Base-by-base conservation (phyloP, 495 filamentous ascomycete species). In the Aspergillus homomorphus region DNA sequence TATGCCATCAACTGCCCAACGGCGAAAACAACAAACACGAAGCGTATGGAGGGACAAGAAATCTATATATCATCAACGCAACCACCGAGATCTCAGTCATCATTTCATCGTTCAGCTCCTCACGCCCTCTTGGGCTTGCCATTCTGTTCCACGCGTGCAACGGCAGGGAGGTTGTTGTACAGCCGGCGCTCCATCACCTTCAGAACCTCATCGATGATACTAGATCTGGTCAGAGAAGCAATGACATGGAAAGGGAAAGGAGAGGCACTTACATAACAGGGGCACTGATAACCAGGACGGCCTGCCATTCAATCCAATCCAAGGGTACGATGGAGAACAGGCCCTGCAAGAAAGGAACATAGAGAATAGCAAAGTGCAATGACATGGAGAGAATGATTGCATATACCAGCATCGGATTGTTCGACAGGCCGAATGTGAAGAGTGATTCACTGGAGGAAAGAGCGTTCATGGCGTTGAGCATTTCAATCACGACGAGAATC, bases 391-490 rank as follows among this genome's bases (percentile, higher is more conserved):
- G 74, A 14, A 81, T 81, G 63, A 99, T 94, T 61, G 95, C 95
- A 63, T 96, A 96, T 56, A 99, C 87, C 9, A 99, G 82, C 81
- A 94, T 91, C 86, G 96, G 91, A 76, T 99, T 99, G 66, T 94
- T 83, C 92, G 91, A 95, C 23, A 99, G 77, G 18, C 91, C 92
- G 60, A 98, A 85, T 12, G 94, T 97, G 28, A 99, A 74, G 2
- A 99, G 87, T 5, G 90, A 96, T 73, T 98, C 95, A 73, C 89
- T 93, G 9, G 90, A 95, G 16, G 92, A 96, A 16, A 99, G 83
- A 1, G 94, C 94, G 70, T 99, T 99, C 90, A 99, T 96, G 57
- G 95, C 95, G 75, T 99, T 99, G 63, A 99, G 79, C 95, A 99
- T 99, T 80, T 99, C 95, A 68, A 99, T 98, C 60, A 96, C 91